Base-by-base conservation (phyloP, 345 rosid species). In the Syzygium grande region DNA sequence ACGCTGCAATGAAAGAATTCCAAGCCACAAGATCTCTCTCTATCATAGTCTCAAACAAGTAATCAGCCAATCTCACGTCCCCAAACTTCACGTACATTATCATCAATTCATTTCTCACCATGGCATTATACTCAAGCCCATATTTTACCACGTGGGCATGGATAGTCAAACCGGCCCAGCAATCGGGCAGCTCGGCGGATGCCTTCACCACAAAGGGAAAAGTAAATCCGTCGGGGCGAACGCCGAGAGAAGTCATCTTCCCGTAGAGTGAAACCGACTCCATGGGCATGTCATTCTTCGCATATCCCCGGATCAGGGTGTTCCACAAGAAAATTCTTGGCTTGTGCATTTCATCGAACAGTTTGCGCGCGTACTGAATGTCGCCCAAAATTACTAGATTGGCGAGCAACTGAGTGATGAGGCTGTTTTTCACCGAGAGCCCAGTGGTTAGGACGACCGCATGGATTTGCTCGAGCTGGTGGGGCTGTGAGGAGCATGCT, bases 291-390 rank as follows among this genome's bases (percentile, higher is more conserved):
- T 88, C 87, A 38, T 91, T 92, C 88, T 88, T 92, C 85, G 90
- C 90, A 73, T 90, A 93, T 63, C 94, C 93, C 86, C 89, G 91
- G 80, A 93, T 88, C 84, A 93, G 90, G n/a, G 92, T 91, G 91
- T 92, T 93, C 95, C 95, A 93, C 21, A 93, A 91, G 87, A 90
- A 92, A 84, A 89, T 58, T 85, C 94, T 92, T 6, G 94, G 95
- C 51, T 89, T 93, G 87, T 91, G 94, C 95, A 93, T 93, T 91
- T 87, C 94, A 86, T 93, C 93, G 91, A 93, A 93, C 93, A 93
- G 30, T 49, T 91, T 56, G 73, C 93, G 93, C 7, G 92, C 95
- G 86, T 93, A 90, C 46, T 58, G 84, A 88, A 90, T 84, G 88
- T 93, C 90, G 19, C 95, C 92, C 9, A 89, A 5, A 13, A 85